Base-by-base conservation (phyloP, 768 basidiomycete species). In the Boletus subparvulus region DNA sequence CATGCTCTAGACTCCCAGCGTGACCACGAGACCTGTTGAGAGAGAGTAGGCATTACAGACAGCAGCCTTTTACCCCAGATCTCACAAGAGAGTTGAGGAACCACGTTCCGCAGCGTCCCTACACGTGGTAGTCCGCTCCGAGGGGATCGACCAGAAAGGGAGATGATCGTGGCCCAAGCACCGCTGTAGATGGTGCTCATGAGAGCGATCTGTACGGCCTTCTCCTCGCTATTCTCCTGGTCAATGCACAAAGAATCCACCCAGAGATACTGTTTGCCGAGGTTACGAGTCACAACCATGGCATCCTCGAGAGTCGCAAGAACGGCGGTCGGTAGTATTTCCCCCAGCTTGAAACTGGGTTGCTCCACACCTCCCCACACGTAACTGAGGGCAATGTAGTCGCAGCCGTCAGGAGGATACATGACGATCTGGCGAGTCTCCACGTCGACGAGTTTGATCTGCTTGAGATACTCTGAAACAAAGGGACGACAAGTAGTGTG, bases 261-360 rank as follows among this genome's bases (percentile, higher is more conserved):
- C 63, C 63, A 68, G 35, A 59, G 54, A 49, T 56, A 66, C 16
- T 21, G 52, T 28, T 64, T 60, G 1, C 61, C 59, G 12, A 65
- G 56, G 10, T 30, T 28, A 11, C 50, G 63, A 2, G 47, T 50
- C 16, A 66, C 58, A 6, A 44, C 40, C 41, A 67, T 60, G 3
- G 60, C 58, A 35, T 67, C 60, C 17, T 60, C 58, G 11, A 67
- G 52, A 3, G 65, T 67, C 5, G 49, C 45, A n/a, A 58, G 63
- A 45, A 64, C 45, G 11, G 36, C 45, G 11, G 36, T 40, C 0
- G 62, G 56, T 2, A 64, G 36, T 14, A 53, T 8, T 12, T 56
- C 55, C 21, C 65, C 53, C 6, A 58, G 55, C 26, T 51, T 56
- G 52, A 37, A 58, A 30, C 47, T 48, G 2, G 39, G 47, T 24